These are phyloP conservation scores for Ophiorrhiza pumila DNA, from an alignment of 257 asterid species.

Conservation along the genomic window DNA sequence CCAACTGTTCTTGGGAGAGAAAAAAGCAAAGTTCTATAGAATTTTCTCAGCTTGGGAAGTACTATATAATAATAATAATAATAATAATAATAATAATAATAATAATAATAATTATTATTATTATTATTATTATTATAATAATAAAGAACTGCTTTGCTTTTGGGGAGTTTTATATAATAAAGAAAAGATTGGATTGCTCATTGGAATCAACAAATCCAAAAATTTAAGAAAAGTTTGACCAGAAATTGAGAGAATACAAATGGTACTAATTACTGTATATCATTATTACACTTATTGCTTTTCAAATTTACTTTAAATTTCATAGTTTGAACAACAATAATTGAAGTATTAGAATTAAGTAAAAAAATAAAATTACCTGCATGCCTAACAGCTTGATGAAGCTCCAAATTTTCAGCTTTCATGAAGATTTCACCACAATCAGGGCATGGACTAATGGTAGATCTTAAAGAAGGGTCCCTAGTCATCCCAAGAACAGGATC, in stretches of 20 bases:
- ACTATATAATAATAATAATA: too few species aligned
- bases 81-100: too few species aligned
- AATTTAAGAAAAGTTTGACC: conserved; percentile 44
- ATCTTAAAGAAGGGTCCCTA: conserved; percentile 70
- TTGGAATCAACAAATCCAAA: conserved; percentile 35
- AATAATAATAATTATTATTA: too few species aligned
- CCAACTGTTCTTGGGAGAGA: background rate
- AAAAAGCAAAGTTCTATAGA: background rate
- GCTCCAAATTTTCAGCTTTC: conserved; percentile 70
- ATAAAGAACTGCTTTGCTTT: background rate
- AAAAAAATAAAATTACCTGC: conserved; percentile 66
- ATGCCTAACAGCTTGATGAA: conserved; percentile 80
- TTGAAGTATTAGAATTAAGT: background rate
- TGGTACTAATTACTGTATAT: background rate
- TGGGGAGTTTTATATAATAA: background rate
- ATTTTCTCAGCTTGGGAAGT: too few species aligned
- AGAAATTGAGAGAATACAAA: conserved; percentile 17
- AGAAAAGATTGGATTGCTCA: background rate
- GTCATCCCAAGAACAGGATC: conserved; percentile 79
- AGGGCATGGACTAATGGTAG: conserved; percentile 52
- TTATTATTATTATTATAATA: too few species aligned
- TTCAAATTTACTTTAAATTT: background rate
- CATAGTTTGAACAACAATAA: background rate
- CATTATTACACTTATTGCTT: background rate
- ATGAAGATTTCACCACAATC: conserved; percentile 72